Percentiles rank a stretch among this genome's conserved stretches.
These are phyloP conservation scores for Phytophthora aleatoria DNA, from an alignment of 352 stramenopile genomes.

Conservation along the genomic window DNA sequence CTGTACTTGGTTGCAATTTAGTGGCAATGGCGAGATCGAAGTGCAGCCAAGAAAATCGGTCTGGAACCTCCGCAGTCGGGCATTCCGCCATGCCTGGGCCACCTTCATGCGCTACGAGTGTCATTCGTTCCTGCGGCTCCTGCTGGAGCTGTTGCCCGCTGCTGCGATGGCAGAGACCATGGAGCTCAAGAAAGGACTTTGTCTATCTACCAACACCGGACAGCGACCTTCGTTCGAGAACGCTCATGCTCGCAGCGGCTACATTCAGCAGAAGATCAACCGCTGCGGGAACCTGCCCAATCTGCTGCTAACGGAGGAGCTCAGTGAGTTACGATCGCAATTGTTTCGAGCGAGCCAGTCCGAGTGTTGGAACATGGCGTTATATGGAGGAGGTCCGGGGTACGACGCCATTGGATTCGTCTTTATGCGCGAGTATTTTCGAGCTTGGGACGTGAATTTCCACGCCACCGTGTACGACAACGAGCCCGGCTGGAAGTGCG, in stretches of 20 bases:
- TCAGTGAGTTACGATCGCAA: constrained; percentile 53
- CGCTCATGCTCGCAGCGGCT: constrained; percentile 56
- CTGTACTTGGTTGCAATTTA: constrained; percentile 51
- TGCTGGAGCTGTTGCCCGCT: constrained; percentile 43
- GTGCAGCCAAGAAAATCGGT: constrained; percentile 52
- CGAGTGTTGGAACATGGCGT: constrained; percentile 46
- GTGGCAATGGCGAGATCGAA: not conserved
- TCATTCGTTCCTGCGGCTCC: constrained; percentile 39
- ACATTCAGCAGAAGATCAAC: constrained; percentile 74
- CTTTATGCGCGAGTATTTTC: constrained; percentile 62
- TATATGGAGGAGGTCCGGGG: constrained; percentile 68
- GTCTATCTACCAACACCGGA: constrained; percentile 68
- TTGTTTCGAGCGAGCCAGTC: constrained; percentile 46
- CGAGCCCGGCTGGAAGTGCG: constrained; percentile 58
- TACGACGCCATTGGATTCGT: constrained; percentile 62
- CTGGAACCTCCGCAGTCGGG: constrained; percentile 55
- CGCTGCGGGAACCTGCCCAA: constrained; percentile 70
- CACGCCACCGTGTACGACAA: constrained; percentile 74
- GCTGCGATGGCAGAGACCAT: constrained; percentile 45
- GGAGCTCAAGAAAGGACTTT: constrained; percentile 60
- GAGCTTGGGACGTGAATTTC: constrained; percentile 48
- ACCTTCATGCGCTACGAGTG: constrained; percentile 53
- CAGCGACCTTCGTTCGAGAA: constrained; percentile 70
- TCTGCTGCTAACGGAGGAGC: constrained; percentile 55
- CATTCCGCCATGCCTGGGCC: constrained; percentile 62